Base-by-base conservation (phyloP, 495 filamentous ascomycete genomes). In the Podospora pseudoanserina region DNA sequence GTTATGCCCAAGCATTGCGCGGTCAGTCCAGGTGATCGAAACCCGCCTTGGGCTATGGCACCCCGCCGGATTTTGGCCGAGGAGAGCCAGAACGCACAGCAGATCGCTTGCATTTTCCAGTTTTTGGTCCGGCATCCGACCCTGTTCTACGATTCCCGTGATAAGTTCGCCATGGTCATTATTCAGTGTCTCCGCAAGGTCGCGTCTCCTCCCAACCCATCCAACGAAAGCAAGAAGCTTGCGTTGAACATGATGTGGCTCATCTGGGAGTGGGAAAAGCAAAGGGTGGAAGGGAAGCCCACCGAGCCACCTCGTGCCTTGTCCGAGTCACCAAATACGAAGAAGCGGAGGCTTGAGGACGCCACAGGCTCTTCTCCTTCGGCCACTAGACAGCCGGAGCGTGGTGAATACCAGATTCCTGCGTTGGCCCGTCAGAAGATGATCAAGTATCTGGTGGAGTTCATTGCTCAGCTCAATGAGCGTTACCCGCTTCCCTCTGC, bases 31-130 rank as follows among this genome's bases (percentile, higher is more conserved):
- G 80, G 79, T 49, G 84, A 86, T 32, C 73, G 82, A 23, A 85
- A 84, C 65, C 76, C 80, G 1, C 81, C 93, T 28, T 98, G 95
- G 96, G 92, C 94, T 2, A 90, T 91, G 71, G 92, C 94, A 78
- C 93, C 96, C 30, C 88, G 93, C 39, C 91, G 92, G 28, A 97
- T 98, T 62, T 79, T 99, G 63, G 89, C 92, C 7, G 96, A 99
- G 78, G 96, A 99, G 76, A 93, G 90, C n/a, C 91, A 93, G 69
- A 99, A 99, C 71, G 84, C 94, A 66, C 94, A 97, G 79, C 96
- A 98, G 79, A 89, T 97, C 77, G 97, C 93, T 44, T 93, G 91
- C 78, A 98, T 99, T 70, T 98, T 97, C 78, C 90, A 97, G 71
- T 99, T 98, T 77, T 81, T 99, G 18, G 96, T 97, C 39, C 85